phyloP scores from a whole-genome alignment of 257 asterid genomes.

The Osmanthus fragrans region DNA sequence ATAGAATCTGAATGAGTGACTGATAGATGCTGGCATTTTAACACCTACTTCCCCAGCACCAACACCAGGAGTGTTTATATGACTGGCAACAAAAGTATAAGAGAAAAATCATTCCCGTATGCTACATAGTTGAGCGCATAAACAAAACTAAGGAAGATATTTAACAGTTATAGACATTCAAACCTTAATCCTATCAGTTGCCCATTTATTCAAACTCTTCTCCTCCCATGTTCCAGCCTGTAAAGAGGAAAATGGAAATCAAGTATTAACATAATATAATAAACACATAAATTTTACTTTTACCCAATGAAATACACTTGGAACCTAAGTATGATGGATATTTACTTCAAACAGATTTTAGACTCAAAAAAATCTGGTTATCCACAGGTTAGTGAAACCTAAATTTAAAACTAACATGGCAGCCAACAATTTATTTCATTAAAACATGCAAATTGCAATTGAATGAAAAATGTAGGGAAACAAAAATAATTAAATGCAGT shows the following conservation, averaged over 20 bases:
- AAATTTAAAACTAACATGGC: not conserved
- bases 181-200: constrained; percentile 54
- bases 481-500: not conserved
- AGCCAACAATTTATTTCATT: not conserved
- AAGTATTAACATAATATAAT: not conserved
- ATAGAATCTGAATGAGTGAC: no score
- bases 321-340: not conserved
- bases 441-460: not conserved
- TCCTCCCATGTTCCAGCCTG: constrained; percentile 75
- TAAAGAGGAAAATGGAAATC: not conserved
- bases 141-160: no score
- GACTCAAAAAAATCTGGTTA: not conserved
- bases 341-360: not conserved
- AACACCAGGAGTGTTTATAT: no score
- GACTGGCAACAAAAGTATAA: no score
- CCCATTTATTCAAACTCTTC: constrained; percentile 52
- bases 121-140: no score
- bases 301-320: not conserved
- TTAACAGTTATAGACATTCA: not conserved
- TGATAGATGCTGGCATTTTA: no score
- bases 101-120: no score
- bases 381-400: not conserved
- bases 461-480: not conserved
- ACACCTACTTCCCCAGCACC: no score
- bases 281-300: no score